phyloP scores from a whole-genome alignment of 805 yeast species.

The Yamadazyma scolyti region DNA sequence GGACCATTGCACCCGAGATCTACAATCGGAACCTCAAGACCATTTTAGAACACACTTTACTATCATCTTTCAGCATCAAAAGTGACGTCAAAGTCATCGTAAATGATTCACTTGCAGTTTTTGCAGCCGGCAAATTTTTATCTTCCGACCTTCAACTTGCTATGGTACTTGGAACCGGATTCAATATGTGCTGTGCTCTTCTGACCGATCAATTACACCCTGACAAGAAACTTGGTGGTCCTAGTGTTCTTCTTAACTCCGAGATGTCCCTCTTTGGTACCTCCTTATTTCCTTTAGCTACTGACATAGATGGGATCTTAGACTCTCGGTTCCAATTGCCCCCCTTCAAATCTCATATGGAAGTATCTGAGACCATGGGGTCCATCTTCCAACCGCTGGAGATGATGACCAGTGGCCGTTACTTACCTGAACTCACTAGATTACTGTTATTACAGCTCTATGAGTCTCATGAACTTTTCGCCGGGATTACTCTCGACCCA shows the following conservation, averaged over 20 bases:
- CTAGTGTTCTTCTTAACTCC: constrained; percentile 39
- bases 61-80: constrained; percentile 16
- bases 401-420: constrained; percentile 52
- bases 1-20: constrained; percentile 40
- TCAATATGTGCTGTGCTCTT: constrained; percentile 48
- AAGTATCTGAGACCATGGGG: constrained; percentile 12
- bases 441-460: constrained; percentile 35
- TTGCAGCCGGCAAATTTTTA: constrained; percentile 47
- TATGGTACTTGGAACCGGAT: constrained; percentile 67
- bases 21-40: constrained; percentile 37
- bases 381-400: constrained; percentile 54
- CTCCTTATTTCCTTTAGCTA: constrained; percentile 26
- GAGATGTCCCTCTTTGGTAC: constrained; percentile 56
- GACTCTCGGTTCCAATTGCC: constrained; percentile 18
- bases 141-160: constrained; percentile 42
- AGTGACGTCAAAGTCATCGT: constrained; percentile 45
- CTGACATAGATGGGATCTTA: constrained; percentile 37
- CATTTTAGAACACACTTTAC: constrained; percentile 35
- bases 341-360: constrained; percentile 29
- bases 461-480: constrained; percentile 23
- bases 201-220: constrained; percentile 16
- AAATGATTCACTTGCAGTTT: constrained; percentile 67
- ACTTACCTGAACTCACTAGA: constrained; percentile 51
- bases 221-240: constrained; percentile 10
- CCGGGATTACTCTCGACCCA: constrained; percentile 9